Evolutionary conservation across 1,284 basidiomycete species (phyloP).

Genomic region (Moesziomyces sp.): DNA sequence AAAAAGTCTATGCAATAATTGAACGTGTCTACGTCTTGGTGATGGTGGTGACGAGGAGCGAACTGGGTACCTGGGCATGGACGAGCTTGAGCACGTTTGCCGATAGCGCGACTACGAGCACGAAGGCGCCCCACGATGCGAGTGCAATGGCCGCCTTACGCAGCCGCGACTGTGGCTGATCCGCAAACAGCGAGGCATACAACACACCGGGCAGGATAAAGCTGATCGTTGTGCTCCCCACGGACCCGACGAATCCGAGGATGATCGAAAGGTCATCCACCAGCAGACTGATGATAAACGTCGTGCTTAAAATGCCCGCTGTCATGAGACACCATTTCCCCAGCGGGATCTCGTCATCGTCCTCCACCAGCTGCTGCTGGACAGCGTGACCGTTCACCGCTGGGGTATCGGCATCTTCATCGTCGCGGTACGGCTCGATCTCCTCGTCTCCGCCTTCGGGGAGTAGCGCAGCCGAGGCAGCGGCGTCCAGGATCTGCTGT

Average conservation of each 20-base stretch:
- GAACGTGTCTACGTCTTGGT: background rate
- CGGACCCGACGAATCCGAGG: conserved; percentile 90
- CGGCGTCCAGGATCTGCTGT: conserved; percentile 40
- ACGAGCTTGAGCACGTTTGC: conserved; percentile 59
- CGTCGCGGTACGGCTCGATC: conserved; percentile 46
- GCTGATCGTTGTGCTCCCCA: conserved; percentile 93
- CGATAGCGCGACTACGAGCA: conserved; percentile 51
- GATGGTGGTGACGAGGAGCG: conserved; percentile 25
- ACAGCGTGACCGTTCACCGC: background rate
- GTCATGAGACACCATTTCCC: conserved; percentile 58
- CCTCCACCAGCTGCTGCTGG: background rate
- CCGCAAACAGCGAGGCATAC: conserved; percentile 45
- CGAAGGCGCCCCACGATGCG: conserved; percentile 49
- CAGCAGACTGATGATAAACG: conserved; percentile 57
- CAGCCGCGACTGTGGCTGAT: conserved; percentile 32
- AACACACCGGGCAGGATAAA: conserved; percentile 86
- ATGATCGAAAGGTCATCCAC: conserved; percentile 65
- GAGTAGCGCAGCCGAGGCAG: conserved; percentile 20
- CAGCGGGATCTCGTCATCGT: conserved; percentile 35
- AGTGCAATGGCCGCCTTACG: conserved; percentile 38
- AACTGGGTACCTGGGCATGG: conserved; percentile 37
- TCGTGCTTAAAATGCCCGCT: conserved; percentile 52
- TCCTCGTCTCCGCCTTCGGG: conserved; percentile 18
- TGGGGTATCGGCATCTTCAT: conserved; percentile 45
- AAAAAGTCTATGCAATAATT: too few species aligned